Evolutionary conservation across 495 filamentous ascomycete genomes (phyloP), one percentile per base, ranked within the genome.

Genomic region (Podospora fimiseda): DNA sequence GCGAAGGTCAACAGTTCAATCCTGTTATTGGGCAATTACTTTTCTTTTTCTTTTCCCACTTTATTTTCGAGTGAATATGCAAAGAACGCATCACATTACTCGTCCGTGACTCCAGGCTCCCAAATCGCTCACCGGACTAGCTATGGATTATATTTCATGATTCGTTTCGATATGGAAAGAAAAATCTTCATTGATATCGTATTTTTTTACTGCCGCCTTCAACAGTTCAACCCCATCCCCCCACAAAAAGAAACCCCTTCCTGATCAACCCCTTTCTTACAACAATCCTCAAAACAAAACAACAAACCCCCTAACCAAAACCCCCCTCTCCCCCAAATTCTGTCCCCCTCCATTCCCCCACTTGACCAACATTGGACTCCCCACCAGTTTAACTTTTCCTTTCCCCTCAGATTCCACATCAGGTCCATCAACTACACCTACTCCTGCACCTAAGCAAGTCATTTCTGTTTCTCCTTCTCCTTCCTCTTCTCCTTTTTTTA

Each of bases 1-100:
- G 48, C 48, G 48, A 50, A 50, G 48, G 48, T 50, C 48, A 50
- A 50, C 48, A 50, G 48, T 50, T 50, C 48, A 50, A 50, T 50
- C 48, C 48, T 50, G 48, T 50, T 50, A 50, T 50, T 50, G 48
- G 48, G 48, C 48, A 50, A 1, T 44, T 9, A 19, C 3, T 44
- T 44, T 44, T 44, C 42, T 20, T 20, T 19, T 20, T 19, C 13
- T 21, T 44, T 33, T n/a, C n/a, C n/a, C n/a, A n/a, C n/a, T n/a
- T n/a, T n/a, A n/a, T n/a, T n/a, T n/a, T n/a, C n/a, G n/a, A n/a
- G n/a, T n/a, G n/a, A n/a, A n/a, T n/a, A n/a, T n/a, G n/a, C n/a
- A n/a, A n/a, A n/a, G n/a, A n/a, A n/a, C n/a, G n/a, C n/a, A n/a
- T n/a, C n/a, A n/a, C n/a, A n/a, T n/a, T n/a, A n/a, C n/a, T n/a